Conservation (phyloP, 1,284 basidiomycete genomes). For the Vanrija humicola region DNA sequence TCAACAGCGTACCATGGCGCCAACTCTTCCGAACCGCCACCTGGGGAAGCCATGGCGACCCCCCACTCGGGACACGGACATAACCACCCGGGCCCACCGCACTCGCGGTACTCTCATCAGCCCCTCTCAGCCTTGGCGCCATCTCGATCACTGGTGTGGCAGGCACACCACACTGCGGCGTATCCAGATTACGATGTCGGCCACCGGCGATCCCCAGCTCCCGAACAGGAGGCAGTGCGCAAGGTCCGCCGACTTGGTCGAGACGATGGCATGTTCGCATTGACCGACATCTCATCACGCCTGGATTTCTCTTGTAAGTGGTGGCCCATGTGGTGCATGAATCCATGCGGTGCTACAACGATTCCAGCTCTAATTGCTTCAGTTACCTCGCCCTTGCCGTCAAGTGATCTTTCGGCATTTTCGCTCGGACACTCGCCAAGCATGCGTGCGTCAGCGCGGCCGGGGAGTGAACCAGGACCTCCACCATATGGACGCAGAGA, state of each 20-base stretch:
- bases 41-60: too few relatives aligned
- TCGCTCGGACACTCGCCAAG: conserved; percentile 20
- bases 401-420: conserved; percentile 32
- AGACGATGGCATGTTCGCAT: conserved; percentile 14
- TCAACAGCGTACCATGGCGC: background rate
- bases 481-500: conserved; percentile 4
- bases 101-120: too few relatives aligned
- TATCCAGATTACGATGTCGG: background rate
- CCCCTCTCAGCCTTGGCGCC: background rate
- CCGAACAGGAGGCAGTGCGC: conserved; percentile 3
- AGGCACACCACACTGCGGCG: background rate
- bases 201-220: background rate
- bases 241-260: conserved; percentile 10
- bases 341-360: background rate
- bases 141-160: background rate
- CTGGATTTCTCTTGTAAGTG: conserved; percentile 12
- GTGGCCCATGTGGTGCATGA: background rate
- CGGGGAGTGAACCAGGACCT: conserved; percentile 2
- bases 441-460: background rate
- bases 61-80: too few relatives aligned
- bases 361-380: background rate
- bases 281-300: conserved; percentile 8
- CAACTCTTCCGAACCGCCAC: too few relatives aligned
- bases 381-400: conserved; percentile 26
- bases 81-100: too few relatives aligned